A percentile compares a stretch with the other conserved stretches of the same genome.
These are phyloP conservation scores for Dimocarpus longan DNA, from an alignment of 345 rosid genomes.

Conservation along the genomic window DNA sequence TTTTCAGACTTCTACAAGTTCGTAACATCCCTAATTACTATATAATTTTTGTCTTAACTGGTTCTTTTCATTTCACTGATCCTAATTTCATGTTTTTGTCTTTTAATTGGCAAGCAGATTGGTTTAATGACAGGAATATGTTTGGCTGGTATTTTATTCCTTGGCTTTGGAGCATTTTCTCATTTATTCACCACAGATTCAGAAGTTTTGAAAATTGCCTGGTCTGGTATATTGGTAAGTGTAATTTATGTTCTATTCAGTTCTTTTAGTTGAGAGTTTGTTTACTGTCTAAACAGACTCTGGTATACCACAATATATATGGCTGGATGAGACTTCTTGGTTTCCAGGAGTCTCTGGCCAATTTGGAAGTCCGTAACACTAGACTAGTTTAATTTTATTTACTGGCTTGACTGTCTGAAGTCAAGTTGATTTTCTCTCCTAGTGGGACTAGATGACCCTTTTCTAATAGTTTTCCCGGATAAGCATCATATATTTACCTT, in stretches of 20 bases:
- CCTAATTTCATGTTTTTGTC: constrained; percentile 15
- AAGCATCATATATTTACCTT: neutral
- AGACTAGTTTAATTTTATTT: neutral
- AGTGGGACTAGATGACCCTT: neutral
- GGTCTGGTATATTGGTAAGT: constrained; percentile 79
- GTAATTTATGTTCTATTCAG: constrained; percentile 14
- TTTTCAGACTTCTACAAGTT: constrained; percentile 69
- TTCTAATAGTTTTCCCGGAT: neutral
- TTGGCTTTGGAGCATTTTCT: constrained; percentile 78
- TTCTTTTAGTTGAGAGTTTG: neutral
- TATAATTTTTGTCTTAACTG: constrained; percentile 12
- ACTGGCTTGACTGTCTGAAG: neutral
- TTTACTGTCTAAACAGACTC: neutral
- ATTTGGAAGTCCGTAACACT: neutral
- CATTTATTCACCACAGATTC: constrained; percentile 72
- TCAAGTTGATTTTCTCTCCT: neutral
- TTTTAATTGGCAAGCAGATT: constrained; percentile 50
- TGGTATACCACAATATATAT: neutral
- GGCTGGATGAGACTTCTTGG: neutral
- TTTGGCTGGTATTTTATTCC: constrained; percentile 61
- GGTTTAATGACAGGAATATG: constrained; percentile 76
- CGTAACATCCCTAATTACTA: constrained; percentile 10
- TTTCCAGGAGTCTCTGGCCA: neutral
- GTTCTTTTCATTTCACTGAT: constrained; percentile 10
- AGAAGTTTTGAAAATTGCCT: constrained; percentile 77